Evolutionary conservation across 306 rosid species (phyloP).

Genomic region (Arachis stenosperma): DNA sequence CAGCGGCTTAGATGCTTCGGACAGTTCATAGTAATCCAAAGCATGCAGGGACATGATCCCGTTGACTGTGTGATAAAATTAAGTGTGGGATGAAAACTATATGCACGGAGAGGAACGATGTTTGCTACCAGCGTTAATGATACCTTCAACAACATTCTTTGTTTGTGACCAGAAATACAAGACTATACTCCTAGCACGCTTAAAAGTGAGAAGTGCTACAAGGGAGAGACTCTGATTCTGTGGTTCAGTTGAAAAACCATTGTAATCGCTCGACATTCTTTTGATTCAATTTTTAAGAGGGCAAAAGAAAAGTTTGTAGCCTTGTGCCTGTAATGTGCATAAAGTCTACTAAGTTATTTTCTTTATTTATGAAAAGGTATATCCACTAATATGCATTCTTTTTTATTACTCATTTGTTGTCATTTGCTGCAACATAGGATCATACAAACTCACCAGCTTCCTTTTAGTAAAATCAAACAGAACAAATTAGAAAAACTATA

Average conservation of each 20-base stretch:
- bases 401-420: not conserved
- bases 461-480: not conserved
- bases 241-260: slow-evolving; percentile 32
- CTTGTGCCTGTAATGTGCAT: not conserved
- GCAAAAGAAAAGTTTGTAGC: not conserved
- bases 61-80: not conserved
- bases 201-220: too few species aligned
- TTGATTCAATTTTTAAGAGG: not conserved
- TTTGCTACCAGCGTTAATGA: too few species aligned
- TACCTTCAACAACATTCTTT: too few species aligned
- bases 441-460: not conserved
- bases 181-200: too few species aligned
- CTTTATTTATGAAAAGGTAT: not conserved
- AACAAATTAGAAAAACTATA: not conserved
- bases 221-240: too few species aligned
- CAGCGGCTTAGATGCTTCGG: not conserved
- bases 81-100: not conserved
- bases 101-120: not conserved
- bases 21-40: not conserved
- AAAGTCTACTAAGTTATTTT: not conserved
- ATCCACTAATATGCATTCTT: not conserved
- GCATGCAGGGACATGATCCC: not conserved
- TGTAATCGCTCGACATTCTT: slow-evolving; percentile 5
- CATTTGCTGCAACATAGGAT: not conserved
- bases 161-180: too few species aligned